Percentiles rank a stretch among this genome's conserved stretches.
Conservation (phyloP, 2,329 filamentous ascomycete species). For the Penicillium sp. region DNA sequence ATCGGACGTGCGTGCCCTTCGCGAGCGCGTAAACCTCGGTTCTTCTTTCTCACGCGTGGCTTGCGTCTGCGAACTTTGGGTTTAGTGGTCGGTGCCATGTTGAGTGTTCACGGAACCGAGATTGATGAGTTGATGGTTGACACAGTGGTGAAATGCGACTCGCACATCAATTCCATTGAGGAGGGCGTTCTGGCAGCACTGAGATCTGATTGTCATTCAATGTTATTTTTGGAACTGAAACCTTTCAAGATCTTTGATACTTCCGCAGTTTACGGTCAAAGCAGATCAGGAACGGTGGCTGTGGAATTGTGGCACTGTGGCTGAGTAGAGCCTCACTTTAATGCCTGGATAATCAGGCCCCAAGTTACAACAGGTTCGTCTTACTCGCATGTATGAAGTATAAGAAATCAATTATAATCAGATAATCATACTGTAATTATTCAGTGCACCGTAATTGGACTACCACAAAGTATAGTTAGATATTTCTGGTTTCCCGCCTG, state of each 20-base stretch:
- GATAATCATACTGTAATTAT: not conserved
- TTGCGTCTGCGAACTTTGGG: conserved; percentile 7
- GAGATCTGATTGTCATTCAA: not conserved
- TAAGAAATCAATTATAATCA: not conserved
- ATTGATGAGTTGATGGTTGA: not conserved
- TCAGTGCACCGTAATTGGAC: not conserved
- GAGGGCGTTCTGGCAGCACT: too few relatives aligned
- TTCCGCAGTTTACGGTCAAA: not conserved
- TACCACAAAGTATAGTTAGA: not conserved
- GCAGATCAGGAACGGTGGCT: conserved; percentile 1
- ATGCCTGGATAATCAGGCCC: not conserved
- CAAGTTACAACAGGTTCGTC: not conserved
- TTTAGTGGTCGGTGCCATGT: conserved; percentile 17
- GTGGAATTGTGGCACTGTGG: conserved; percentile 1
- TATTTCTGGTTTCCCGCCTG: not conserved
- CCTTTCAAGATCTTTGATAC: not conserved
- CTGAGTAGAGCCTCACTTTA: not conserved
- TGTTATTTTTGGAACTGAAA: conserved; percentile 2
- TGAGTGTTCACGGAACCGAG: not conserved
- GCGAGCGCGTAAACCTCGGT: conserved; percentile 8
- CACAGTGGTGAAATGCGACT: not conserved
- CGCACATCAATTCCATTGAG: not conserved
- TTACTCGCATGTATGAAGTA: not conserved
- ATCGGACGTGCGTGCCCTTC: not conserved
- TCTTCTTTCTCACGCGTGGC: conserved; percentile 6